Percentiles rank a stretch among this genome's conserved stretches.
phyloP scores from a whole-genome alignment of 2,329 filamentous ascomycete genomes.

The Neonectria sp. region DNA sequence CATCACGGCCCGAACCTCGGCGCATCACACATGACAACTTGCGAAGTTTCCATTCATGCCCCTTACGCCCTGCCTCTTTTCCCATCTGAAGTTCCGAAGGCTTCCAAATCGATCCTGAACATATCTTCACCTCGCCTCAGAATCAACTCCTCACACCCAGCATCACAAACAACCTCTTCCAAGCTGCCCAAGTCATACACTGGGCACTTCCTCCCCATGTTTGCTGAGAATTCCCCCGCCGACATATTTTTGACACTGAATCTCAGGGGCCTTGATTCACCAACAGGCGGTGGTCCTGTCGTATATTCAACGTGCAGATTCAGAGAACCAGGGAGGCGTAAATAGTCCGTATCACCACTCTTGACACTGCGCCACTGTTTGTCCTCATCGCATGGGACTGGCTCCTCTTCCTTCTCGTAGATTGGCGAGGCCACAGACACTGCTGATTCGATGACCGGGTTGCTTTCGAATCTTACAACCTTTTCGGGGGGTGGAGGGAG shows the following conservation, averaged over 20 bases:
- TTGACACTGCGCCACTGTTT: constrained; percentile 26
- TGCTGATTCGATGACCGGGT: neutral
- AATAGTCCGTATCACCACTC: constrained; percentile 7
- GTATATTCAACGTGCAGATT: constrained; percentile 34
- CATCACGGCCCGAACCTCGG: too few relatives aligned
- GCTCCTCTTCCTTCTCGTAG: neutral
- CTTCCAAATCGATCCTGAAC: constrained; percentile 9
- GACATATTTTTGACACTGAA: constrained; percentile 28
- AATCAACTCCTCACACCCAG: neutral
- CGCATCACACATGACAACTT: neutral
- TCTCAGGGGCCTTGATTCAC: neutral
- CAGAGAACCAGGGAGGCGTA: constrained; percentile 19
- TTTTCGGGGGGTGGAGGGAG: neutral
- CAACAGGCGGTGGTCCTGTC: constrained; percentile 1
- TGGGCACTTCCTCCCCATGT: too few relatives aligned
- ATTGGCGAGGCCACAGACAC: neutral
- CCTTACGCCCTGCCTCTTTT: neutral
- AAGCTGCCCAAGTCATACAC: constrained; percentile 24
- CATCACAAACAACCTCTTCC: neutral
- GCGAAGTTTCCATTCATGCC: neutral
- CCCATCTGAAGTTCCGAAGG: neutral
- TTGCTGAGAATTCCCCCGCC: constrained; percentile 5
- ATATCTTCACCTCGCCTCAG: constrained; percentile 1
- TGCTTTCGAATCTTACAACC: too few relatives aligned
- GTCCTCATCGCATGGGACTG: neutral